Percentiles rank a stretch among this genome's conserved stretches.
These are phyloP conservation scores for Lachnellula arida DNA, from an alignment of 2,329 filamentous ascomycete species.

Conservation along the genomic window DNA sequence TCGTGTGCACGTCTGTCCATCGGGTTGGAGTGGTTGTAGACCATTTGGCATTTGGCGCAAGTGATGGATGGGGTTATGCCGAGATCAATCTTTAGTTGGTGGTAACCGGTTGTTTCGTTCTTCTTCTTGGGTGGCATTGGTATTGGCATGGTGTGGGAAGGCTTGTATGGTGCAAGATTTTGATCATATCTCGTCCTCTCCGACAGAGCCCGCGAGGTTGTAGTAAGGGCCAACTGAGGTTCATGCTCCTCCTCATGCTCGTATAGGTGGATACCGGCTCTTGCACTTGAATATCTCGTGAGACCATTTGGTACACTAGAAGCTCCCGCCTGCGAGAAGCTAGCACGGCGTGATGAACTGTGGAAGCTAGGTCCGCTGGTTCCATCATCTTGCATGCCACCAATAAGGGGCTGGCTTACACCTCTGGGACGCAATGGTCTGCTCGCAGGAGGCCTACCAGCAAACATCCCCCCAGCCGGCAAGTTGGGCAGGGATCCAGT, in stretches of 20 bases:
- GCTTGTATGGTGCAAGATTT: neutral
- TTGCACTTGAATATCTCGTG: neutral
- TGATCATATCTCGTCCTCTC: no score
- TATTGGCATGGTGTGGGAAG: neutral
- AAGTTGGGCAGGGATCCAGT: neutral
- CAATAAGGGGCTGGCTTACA: neutral
- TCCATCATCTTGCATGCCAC: neutral
- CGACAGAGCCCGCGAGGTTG: no score
- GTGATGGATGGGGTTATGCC: constrained; percentile 6
- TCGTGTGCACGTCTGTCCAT: constrained; percentile 11
- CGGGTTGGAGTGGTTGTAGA: constrained; percentile 11
- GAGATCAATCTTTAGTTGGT: constrained; percentile 12
- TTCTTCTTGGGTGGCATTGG: neutral
- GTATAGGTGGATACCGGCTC: neutral
- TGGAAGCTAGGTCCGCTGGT: no score
- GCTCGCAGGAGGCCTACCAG: neutral
- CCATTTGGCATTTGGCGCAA: constrained; percentile 16
- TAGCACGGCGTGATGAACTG: neutral
- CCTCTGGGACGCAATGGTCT: neutral
- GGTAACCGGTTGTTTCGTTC: neutral
- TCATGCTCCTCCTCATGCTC: neutral
- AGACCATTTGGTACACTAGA: neutral
- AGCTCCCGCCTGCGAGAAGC: neutral
- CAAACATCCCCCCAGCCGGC: neutral
- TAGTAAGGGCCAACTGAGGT: neutral